Evolutionary conservation across 306 rosid species (phyloP).

Genomic region (Ormosia semicastrata): DNA sequence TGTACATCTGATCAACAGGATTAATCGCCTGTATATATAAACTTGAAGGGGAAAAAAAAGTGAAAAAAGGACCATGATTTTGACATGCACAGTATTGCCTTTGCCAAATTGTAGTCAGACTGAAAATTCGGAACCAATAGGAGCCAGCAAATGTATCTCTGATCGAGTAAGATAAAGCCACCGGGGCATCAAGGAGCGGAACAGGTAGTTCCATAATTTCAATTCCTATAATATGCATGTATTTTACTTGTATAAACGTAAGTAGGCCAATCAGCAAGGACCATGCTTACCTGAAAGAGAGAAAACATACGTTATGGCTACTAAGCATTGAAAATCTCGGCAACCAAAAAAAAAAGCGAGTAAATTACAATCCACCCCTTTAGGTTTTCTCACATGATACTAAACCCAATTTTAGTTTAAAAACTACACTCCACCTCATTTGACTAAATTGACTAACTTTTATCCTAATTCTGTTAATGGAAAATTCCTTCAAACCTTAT

Average conservation of each 20-base stretch:
- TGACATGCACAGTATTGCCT: constrained; percentile 2
- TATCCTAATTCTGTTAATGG: too few species aligned
- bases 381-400: not conserved
- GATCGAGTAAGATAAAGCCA: constrained; percentile 5
- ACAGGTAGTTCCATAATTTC: constrained; percentile 15
- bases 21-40: constrained; percentile 13
- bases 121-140: not conserved
- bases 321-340: not conserved
- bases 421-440: not conserved
- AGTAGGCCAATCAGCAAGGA: constrained; percentile 3
- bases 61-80: not conserved
- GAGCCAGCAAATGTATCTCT: constrained; percentile 11
- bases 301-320: not conserved
- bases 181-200: constrained; percentile 7
- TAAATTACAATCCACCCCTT: not conserved
- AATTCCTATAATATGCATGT: not conserved
- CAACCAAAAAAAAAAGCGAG: not conserved
- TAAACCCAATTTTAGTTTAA: not conserved
- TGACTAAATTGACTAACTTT: not conserved
- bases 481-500: not conserved
- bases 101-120: constrained; percentile 11
- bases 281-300: constrained; percentile 40
- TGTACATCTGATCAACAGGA: constrained; percentile 33
- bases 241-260: not conserved
- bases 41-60: not conserved